Conservation (phyloP, 2,329 filamentous ascomycete genomes). For the Neopestalotiopsis rosae region DNA sequence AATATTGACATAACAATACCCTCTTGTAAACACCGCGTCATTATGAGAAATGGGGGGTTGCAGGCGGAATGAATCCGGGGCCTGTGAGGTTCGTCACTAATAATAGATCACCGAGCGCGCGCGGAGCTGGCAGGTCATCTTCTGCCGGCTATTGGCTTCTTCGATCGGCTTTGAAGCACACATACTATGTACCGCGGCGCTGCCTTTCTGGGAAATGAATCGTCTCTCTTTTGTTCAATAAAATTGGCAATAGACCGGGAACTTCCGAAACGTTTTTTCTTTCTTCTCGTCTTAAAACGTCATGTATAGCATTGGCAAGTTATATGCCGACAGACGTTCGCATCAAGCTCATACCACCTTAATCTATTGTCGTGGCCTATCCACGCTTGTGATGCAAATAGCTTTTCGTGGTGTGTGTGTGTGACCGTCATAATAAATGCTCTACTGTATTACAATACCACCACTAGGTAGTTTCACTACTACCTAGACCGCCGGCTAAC, state of each 20-base stretch:
- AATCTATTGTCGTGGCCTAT: background rate
- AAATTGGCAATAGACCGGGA: background rate
- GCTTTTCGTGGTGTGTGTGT: background rate
- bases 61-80: background rate
- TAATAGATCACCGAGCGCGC: background rate
- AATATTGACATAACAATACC: too few relatives aligned
- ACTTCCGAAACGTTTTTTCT: background rate
- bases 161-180: background rate
- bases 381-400: background rate
- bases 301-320: background rate
- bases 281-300: background rate
- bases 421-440: too few relatives aligned
- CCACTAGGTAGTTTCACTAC: background rate
- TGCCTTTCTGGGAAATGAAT: background rate
- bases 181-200: background rate
- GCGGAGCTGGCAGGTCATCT: too few relatives aligned
- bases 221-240: background rate
- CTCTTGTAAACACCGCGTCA: background rate
- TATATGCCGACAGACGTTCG: constrained; percentile 1
- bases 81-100: background rate
- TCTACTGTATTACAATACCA: background rate
- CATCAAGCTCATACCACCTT: background rate
- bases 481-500: background rate
- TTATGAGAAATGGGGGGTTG: background rate
- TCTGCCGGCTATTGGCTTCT: background rate